Base-by-base conservation (phyloP, 75 land plant species). In the Adiantum capillusveneris region DNA sequence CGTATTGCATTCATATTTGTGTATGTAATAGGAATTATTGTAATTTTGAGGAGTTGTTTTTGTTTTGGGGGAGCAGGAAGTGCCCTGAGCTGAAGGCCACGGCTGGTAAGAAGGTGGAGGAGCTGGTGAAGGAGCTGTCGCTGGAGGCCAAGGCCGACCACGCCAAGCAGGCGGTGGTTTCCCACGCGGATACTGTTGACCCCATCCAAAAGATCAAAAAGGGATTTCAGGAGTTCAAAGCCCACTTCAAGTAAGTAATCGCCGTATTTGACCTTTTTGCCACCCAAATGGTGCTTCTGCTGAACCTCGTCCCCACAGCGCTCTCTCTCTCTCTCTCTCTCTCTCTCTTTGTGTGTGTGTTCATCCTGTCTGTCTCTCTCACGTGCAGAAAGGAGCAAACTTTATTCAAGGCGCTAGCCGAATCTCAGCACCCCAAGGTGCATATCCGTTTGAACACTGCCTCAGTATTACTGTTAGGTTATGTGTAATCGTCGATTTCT, bases 391-490 rank as follows among this genome's bases (percentile, higher is more conserved):
- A 75, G 63, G 77, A 86, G 22, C 79, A 85, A 11, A 77, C 55
- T 13, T 57, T 83, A 50, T 81, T 71, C 66, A 57, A 61, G 43
- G 75, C 81, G 42, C 74, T 93, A 25, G 59, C 79, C 27, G 77
- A 81, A 39, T 91, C 91, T 20, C 98, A 93, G 61, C 79, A 75
- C 58, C 98, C 98, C 34, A 80, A 78, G 97, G 94, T 92, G 44
- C 18, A 11, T 6, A 16, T 14, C 6, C 31, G n/a, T 6, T 25
- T 11, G 9, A n/a, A 25, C 6, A 5, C 7, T 12, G 18, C 46
- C 49, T 60, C 0, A 16, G 42, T 1, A n/a, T n/a, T n/a, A n/a
- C n/a, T n/a, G n/a, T n/a, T n/a, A n/a, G n/a, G n/a, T n/a, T n/a
- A n/a, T n/a, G n/a, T n/a, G n/a, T n/a, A n/a, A n/a, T n/a, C n/a